These are phyloP conservation scores for Wickerhamomyces bovis DNA, from an alignment of 805 yeast species.

Conservation along the genomic window DNA sequence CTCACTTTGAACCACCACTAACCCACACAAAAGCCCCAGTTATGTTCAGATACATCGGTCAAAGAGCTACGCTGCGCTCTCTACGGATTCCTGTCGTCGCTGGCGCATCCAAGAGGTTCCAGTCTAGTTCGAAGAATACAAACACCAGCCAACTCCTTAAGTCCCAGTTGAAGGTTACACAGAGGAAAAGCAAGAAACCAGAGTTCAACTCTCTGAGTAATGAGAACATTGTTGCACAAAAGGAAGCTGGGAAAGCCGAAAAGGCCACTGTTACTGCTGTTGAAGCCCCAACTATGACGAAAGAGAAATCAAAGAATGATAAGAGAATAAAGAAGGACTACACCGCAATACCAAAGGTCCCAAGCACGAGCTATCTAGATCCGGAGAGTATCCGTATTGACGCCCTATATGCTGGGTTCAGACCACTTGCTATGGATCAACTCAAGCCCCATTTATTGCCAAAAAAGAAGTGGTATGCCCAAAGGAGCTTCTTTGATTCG, in stretches of 20 bases:
- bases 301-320: neutral
- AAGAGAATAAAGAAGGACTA: constrained; percentile 6
- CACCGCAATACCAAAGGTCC: constrained; percentile 16
- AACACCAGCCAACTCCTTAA: neutral
- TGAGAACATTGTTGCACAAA: constrained; percentile 12
- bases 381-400: constrained; percentile 17
- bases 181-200: neutral
- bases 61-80: neutral
- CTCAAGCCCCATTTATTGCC: constrained; percentile 27
- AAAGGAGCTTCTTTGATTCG: constrained; percentile 19
- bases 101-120: constrained; percentile 3
- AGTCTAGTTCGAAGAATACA: constrained; percentile 6
- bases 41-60: neutral
- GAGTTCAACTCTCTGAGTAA: constrained; percentile 24
- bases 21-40: neutral
- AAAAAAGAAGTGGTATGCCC: constrained; percentile 20
- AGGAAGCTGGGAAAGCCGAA: constrained; percentile 1
- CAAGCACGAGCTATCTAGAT: constrained; percentile 12
- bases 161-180: constrained; percentile 3
- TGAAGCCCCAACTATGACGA: neutral
- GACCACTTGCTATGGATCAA: constrained; percentile 20
- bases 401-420: constrained; percentile 17
- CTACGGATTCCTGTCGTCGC: neutral
- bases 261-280: neutral
- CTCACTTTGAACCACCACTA: neutral